Evolutionary conservation across 1,284 basidiomycete species (phyloP).

Genomic region (Puccinia horiana): DNA sequence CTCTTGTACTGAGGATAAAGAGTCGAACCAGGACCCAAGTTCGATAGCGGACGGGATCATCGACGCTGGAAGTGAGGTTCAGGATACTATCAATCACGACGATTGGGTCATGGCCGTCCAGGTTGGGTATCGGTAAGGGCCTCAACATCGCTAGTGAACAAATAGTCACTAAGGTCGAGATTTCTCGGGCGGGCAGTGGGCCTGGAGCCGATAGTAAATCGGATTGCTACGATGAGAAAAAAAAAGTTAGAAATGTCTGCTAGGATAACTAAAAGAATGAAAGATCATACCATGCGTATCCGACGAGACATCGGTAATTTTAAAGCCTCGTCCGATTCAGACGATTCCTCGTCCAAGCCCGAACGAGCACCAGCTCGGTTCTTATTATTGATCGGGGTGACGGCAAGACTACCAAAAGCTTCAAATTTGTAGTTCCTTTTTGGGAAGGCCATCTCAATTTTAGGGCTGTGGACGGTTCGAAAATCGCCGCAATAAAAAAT

Average conservation of each 20-base stretch:
- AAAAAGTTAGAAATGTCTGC: not conserved
- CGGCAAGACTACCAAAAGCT: constrained; percentile 41
- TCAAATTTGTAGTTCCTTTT: constrained; percentile 46
- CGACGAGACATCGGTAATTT: constrained; percentile 41
- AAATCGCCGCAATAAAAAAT: constrained; percentile 43
- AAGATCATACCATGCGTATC: constrained; percentile 22
- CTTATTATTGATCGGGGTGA: constrained; percentile 22
- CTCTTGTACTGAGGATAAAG: constrained; percentile 18
- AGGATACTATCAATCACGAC: constrained; percentile 18
- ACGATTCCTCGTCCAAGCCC: constrained; percentile 17
- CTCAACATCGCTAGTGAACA: constrained; percentile 14
- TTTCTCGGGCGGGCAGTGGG: constrained; percentile 18
- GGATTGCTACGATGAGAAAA: constrained; percentile 7
- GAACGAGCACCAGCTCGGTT: not conserved
- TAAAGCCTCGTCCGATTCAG: constrained; percentile 47
- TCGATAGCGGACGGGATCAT: constrained; percentile 24
- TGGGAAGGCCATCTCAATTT: not conserved
- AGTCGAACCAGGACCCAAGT: constrained; percentile 34
- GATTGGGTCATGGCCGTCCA: constrained; percentile 24
- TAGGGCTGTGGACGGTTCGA: constrained; percentile 12
- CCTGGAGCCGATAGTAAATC: constrained; percentile 5
- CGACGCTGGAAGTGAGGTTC: not conserved
- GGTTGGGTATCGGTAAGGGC: constrained; percentile 24
- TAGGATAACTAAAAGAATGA: not conserved
- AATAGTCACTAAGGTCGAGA: constrained; percentile 30